Evolutionary conservation across 805 yeast genomes (phyloP), one percentile per base, ranked within the genome.

Genomic region (Saturnispora gosingensis): DNA sequence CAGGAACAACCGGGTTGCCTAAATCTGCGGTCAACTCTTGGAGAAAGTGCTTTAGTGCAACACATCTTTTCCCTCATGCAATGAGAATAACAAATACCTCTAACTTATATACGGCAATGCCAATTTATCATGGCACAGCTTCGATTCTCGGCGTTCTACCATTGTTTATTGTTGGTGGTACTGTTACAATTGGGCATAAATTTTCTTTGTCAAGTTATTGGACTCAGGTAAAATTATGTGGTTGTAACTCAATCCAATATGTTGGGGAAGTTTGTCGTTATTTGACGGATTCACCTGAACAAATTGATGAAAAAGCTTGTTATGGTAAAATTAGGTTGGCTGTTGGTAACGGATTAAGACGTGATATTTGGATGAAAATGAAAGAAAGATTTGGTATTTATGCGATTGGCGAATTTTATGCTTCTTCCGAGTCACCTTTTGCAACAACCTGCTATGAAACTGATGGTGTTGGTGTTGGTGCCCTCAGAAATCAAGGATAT

Each of bases 211-310:
- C 84, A 3, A 79, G 86, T 4, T 88, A 87, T 67, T 90, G 98
- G 97, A 83, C 89, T 16, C 96, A 91, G 67, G 90, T 85, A 3
- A 81, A 75, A 57, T 62, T 86, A 35, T 67, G 82, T 13, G 67
- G 73, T 2, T 86, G 97, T 3, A 86, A 95, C 4, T 87, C 86
- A 56, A 77, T 88, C 50, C 97, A 90, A 67, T 90, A 90, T 60
- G 98, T 90, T 16, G 98, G 98, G 16, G 98, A 90, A 67, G 89
- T 88, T 32, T 88, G 97, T 66, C 78, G 98, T 46, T 91, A 89
- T 62, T 73, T 90, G 53, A 67, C 86, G 46, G 70, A 69, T 8
- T 82, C 83, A 43, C 16, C 43, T 3, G 53, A 48, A 13, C 58
- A 58, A 3, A 52, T 54, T 24, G 62, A 65, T 51, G 68, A 65